phyloP scores from a whole-genome alignment of 352 stramenopile species.

The Saprolegnia diclina region DNA sequence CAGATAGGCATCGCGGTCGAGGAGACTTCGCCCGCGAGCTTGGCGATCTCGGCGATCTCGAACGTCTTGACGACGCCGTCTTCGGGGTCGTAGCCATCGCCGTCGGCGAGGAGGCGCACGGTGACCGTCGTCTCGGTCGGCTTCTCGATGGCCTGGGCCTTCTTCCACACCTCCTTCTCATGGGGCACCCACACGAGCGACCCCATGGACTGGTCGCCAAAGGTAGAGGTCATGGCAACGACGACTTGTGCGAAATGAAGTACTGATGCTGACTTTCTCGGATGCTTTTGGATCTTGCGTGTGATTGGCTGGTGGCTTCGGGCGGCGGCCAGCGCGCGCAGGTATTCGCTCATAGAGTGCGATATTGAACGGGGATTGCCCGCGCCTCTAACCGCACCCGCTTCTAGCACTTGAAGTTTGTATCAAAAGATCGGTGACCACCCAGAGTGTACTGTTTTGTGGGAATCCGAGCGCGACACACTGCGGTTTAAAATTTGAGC shows the following conservation, averaged over 20 bases:
- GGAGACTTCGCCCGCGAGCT: constrained; percentile 62
- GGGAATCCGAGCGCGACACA: too few species aligned
- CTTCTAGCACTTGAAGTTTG: too few species aligned
- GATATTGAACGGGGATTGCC: too few species aligned
- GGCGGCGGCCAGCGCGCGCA: too few species aligned
- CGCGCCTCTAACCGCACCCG: too few species aligned
- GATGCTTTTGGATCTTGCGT: too few species aligned
- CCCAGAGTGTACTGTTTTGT: too few species aligned
- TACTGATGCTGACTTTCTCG: not conserved
- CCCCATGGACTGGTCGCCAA: constrained; percentile 25
- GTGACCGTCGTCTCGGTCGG: constrained; percentile 24
- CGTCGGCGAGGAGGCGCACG: constrained; percentile 54
- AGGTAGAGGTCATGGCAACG: not conserved
- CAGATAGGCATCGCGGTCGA: constrained; percentile 77
- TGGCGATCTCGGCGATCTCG: constrained; percentile 57
- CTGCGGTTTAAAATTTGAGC: too few species aligned
- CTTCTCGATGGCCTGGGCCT: constrained; percentile 31
- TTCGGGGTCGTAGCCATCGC: constrained; percentile 47
- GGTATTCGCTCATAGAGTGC: too few species aligned
- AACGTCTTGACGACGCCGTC: constrained; percentile 55
- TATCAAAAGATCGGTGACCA: too few species aligned
- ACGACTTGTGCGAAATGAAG: not conserved
- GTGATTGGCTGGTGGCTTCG: too few species aligned
- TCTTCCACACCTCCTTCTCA: constrained; percentile 70
- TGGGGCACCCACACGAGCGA: constrained; percentile 80